Conservation (phyloP, 768 basidiomycete species). For the Wakefieldia striispora region DNA sequence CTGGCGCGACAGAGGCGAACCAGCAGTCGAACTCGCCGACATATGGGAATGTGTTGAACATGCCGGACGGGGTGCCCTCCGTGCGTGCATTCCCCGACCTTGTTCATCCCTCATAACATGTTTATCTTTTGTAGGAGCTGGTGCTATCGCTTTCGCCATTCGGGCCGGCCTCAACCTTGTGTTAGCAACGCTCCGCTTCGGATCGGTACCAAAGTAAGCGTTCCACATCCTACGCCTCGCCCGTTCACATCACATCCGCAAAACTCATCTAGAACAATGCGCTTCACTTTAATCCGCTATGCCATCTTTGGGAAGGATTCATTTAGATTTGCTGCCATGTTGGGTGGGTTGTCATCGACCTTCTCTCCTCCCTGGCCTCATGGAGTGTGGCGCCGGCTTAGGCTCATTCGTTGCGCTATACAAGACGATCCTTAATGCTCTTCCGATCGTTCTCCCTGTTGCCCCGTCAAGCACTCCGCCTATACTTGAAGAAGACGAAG, state of each 20-base stretch:
- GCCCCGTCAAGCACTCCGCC: slow-evolving; percentile 20
- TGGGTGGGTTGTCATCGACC: slow-evolving; percentile 50
- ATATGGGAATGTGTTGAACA: slow-evolving; percentile 69
- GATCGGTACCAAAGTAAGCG: slow-evolving; percentile 61
- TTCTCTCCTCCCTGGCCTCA: neutral
- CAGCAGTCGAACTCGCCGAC: slow-evolving; percentile 62
- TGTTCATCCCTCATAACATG: neutral
- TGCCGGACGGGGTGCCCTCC: slow-evolving; percentile 64
- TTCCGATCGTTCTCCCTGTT: slow-evolving; percentile 66
- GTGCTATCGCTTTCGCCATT: slow-evolving; percentile 74
- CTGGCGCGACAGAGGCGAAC: slow-evolving; percentile 79
- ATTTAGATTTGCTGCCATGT: slow-evolving; percentile 82
- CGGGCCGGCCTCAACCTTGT: slow-evolving; percentile 83
- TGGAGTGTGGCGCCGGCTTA: slow-evolving; percentile 22
- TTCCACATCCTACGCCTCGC: neutral
- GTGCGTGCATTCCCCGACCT: slow-evolving; percentile 43
- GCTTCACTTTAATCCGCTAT: slow-evolving; percentile 66
- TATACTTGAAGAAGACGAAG: slow-evolving; percentile 33
- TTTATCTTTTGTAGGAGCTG: slow-evolving; percentile 65
- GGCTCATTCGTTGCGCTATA: slow-evolving; percentile 78
- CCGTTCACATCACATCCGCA: neutral
- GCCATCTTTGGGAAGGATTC: slow-evolving; percentile 85
- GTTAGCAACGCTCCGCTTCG: slow-evolving; percentile 70
- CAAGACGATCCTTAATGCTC: slow-evolving; percentile 73
- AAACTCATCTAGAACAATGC: slow-evolving; percentile 53